These are phyloP conservation scores for Macrolepiota albuminosa DNA, from an alignment of 768 basidiomycete genomes.

Conservation along the genomic window DNA sequence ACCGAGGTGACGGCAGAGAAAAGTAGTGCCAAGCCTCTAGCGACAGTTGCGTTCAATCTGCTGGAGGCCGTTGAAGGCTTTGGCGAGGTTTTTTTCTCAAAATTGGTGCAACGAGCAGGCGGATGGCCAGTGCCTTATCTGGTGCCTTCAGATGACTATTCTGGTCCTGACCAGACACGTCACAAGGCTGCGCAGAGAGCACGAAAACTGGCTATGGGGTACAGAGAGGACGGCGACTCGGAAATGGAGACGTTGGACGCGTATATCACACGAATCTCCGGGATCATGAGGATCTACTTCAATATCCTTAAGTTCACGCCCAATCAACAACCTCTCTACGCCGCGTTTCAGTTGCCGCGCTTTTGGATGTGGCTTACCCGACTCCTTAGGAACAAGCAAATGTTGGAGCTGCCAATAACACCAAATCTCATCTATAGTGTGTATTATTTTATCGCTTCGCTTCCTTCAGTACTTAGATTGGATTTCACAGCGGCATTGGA, in stretches of 20 bases:
- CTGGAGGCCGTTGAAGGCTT: constrained; percentile 57
- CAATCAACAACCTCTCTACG: constrained; percentile 37
- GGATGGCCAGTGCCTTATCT: constrained; percentile 79
- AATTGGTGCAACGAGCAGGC: constrained; percentile 83
- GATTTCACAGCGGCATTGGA: constrained; percentile 56
- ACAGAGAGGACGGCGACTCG: constrained; percentile 34
- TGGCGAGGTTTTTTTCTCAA: constrained; percentile 73
- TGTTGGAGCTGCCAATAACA: constrained; percentile 56
- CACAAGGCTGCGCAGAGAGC: constrained; percentile 38
- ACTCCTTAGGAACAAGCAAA: constrained; percentile 43
- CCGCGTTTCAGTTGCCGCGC: constrained; percentile 55
- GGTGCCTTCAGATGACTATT: constrained; percentile 45
- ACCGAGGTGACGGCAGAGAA: constrained; percentile 89
- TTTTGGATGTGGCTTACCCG: constrained; percentile 74
- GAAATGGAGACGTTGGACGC: constrained; percentile 56
- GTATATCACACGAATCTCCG: constrained; percentile 63
- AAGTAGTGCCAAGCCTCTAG: constrained; percentile 79
- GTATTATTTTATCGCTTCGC: constrained; percentile 19
- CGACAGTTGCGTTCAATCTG: constrained; percentile 68
- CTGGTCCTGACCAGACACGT: constrained; percentile 38
- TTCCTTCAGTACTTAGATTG: constrained; percentile 8
- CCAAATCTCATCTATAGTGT: constrained; percentile 66
- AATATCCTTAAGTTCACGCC: constrained; percentile 50
- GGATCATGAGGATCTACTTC: constrained; percentile 86
- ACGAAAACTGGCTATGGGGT: constrained; percentile 54